Percentiles rank a stretch among this genome's conserved stretches.
phyloP scores from a whole-genome alignment of 345 rosid species.

The Hibiscus mutabilis region DNA sequence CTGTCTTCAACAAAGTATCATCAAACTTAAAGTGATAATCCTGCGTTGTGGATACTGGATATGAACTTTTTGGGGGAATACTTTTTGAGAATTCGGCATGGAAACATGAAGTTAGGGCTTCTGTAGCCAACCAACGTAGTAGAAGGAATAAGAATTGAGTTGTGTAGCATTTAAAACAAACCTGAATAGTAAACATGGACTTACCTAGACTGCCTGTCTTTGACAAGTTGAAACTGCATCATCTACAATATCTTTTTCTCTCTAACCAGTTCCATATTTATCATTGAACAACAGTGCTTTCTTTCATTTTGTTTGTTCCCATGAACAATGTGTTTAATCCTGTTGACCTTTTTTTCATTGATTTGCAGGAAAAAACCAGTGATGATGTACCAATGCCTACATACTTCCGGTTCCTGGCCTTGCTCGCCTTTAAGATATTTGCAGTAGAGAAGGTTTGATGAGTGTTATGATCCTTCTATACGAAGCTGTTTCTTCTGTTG shows the following conservation, averaged over 20 bases:
- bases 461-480: background rate
- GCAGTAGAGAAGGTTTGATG: constrained; percentile 71
- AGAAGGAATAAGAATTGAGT: too few relatives aligned
- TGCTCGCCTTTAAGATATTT: constrained; percentile 92
- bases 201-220: too few relatives aligned
- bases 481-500: background rate
- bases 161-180: too few relatives aligned
- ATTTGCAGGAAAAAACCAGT: constrained; percentile 55
- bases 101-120: too few relatives aligned
- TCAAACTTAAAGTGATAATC: too few relatives aligned
- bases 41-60: too few relatives aligned
- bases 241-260: background rate
- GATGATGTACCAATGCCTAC: constrained; percentile 87
- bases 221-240: background rate
- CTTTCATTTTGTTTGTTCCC: background rate
- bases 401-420: constrained; percentile 78
- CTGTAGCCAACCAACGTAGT: too few relatives aligned
- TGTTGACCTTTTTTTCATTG: constrained; percentile 4
- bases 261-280: background rate
- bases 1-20: too few relatives aligned
- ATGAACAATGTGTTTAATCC: background rate
- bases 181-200: too few relatives aligned
- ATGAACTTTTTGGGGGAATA: too few relatives aligned
- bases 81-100: too few relatives aligned
- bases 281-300: background rate